Conservation (phyloP, 768 basidiomycete genomes). For the Udeniomyces megalosporus region DNA sequence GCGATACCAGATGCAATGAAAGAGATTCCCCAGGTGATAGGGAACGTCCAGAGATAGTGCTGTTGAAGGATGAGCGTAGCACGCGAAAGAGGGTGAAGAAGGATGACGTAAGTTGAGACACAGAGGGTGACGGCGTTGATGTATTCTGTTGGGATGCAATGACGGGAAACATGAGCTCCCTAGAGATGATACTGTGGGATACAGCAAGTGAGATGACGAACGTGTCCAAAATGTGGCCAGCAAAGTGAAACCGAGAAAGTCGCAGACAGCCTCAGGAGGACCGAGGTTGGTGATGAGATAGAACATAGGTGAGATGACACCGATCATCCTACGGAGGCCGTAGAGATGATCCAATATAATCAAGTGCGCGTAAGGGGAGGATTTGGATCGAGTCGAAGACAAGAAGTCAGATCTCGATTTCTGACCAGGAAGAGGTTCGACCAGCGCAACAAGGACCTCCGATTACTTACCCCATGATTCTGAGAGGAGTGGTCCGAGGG, state of each 20-base stretch:
- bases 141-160: not conserved
- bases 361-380: too few relatives aligned
- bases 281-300: not conserved
- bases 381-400: not conserved
- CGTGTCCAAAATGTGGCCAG: constrained; percentile 5
- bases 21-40: not conserved
- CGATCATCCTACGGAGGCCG: not conserved
- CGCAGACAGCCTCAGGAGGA: not conserved
- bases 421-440: not conserved
- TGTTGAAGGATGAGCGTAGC: not conserved
- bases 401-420: not conserved
- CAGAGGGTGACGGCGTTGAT: not conserved
- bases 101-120: constrained; percentile 2
- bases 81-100: constrained; percentile 2
- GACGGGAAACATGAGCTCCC: not conserved
- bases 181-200: not conserved
- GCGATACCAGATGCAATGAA: constrained; percentile 2
- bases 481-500: not conserved
- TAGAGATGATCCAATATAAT: too few relatives aligned
- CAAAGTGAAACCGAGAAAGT: not conserved
- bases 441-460: not conserved
- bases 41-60: not conserved
- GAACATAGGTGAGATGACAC: constrained; percentile 6
- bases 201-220: not conserved
- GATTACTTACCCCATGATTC: constrained; percentile 6